Base-by-base conservation (phyloP, 768 basidiomycete species). In the Phaffia tasmanica region DNA sequence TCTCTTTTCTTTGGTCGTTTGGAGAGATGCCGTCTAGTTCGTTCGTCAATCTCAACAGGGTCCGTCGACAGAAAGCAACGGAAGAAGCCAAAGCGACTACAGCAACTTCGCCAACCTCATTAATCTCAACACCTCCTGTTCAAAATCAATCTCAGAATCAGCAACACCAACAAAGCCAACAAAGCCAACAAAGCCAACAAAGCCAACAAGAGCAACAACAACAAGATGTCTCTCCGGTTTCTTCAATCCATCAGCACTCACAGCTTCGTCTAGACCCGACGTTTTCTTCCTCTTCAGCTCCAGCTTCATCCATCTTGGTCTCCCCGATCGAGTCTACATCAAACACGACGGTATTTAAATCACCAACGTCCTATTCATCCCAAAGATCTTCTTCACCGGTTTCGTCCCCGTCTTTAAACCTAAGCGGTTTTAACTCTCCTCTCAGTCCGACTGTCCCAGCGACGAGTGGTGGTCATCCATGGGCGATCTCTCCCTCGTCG, bases 21-120 rank as follows among this genome's bases (percentile, higher is more conserved):
- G 11, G 35, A 42, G 11, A 42, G 11, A 42, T 42, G 35, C 35
- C 35, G 11, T 42, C 35, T 42, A 42, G 35, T 42, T 42, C 35
- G 35, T 61, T 61, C 59, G 59, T 61, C 35, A 61, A 61, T 46
- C 35, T 61, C 29, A 61, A 61, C 32, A 46, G 29, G 7, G 59
- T 61, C 27, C 59, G 59, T 2, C 59, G 47, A 49, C 23, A 54
- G 53, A 23, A 54, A 54, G 53, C 53, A 23, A 11, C 56, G 19
- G 32, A 57, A 61, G 59, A 23, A 7, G 59, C 47, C 15, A 35
- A 54, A 30, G 53, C 9, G 29, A 54, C 53, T 29, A 9, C 53
- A 54, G 53, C 23, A 23, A 5, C 53, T 4, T 5, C 53, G 15
- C 5, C 15, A 54, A 30, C 23, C 29, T 54, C 47, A 7, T 5